These are phyloP conservation scores for Akanthomyces muscarius DNA, from an alignment of 2,329 filamentous ascomycete species.

Conservation along the genomic window DNA sequence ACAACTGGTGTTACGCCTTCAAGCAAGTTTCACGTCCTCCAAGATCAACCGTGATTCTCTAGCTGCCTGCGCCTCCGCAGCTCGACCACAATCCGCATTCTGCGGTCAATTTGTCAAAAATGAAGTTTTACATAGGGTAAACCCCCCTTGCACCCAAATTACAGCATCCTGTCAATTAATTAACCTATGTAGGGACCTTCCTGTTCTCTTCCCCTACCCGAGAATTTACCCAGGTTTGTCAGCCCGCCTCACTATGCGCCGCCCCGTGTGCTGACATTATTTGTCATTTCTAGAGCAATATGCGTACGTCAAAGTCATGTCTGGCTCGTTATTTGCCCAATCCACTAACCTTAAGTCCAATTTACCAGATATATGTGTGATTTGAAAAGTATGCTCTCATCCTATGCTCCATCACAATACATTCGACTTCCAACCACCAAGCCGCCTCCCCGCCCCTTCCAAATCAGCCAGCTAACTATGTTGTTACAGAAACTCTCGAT, in stretches of 20 bases:
- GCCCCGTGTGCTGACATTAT: constrained; percentile 19
- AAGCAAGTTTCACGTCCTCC: background rate
- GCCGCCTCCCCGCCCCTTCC: background rate
- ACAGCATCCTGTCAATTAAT: background rate
- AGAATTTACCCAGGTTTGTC: constrained; percentile 53
- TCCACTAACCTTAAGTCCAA: background rate
- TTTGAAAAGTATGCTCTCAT: constrained; percentile 43
- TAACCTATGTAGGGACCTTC: constrained; percentile 44
- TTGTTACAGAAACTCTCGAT: constrained; percentile 67
- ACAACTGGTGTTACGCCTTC: constrained; percentile 20
- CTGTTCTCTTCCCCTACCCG: constrained; percentile 56
- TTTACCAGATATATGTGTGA: constrained; percentile 51
- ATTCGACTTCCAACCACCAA: background rate
- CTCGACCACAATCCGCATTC: background rate
- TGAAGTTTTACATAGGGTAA: constrained; percentile 53
- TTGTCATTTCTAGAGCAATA: constrained; percentile 44
- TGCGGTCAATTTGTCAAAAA: constrained; percentile 26
- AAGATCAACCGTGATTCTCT: constrained; percentile 1
- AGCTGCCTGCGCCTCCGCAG: background rate
- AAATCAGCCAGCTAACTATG: background rate
- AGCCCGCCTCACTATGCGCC: background rate
- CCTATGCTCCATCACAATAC: background rate
- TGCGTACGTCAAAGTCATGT: constrained; percentile 37
- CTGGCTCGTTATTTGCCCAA: background rate
- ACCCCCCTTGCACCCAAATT: constrained; percentile 10